Evolutionary conservation across 164 flowering plant genomes (phyloP), one percentile per base, ranked within the genome.

Genomic region (Akebia trifoliata): DNA sequence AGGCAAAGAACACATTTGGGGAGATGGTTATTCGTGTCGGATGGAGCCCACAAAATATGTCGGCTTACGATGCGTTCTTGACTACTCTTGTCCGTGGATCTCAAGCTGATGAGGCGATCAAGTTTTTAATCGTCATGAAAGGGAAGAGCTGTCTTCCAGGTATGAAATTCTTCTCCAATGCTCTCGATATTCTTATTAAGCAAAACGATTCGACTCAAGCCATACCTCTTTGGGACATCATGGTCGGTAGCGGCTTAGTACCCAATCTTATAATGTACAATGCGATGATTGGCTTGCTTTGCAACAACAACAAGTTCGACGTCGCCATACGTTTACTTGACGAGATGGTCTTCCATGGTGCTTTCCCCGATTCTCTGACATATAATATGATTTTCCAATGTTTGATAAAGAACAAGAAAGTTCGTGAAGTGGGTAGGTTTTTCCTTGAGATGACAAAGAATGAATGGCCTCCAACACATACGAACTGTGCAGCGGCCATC

Each of bases 11-110:
- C 24, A 83, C 85, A 0, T 89, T 89, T 42, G 94, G 87, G 18
- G 89, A 86, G 60, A 89, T 89, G 94, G 83, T 84, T 56, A 66
- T 79, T 40, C 70, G 78, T 0, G 58, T 84, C 8, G 96, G 94
- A 0, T 86, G 91, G 96, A 75, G 72, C 50, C 72, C 72, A 0
- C 30, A 72, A n/a, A 72, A 86, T 54, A 68, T 72, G 71, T 54
- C 80, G 0, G 86, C 94, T 21, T 83, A 86, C 40, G 84, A 80
- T 59, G 83, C 91, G 0, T 77, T 83, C 35, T 62, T 89, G 63
- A 76, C 61, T 0, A 86, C 91, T 7, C 83, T 86, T 17, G 69
- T 84, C 31, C 70, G 74, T 7, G 83, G 74, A 20, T 61, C 73
- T 0, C 76, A 78, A 38, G 62, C 56, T 0, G 82, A 73, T 14